Evolutionary conservation across 768 basidiomycete species (phyloP).

Genomic region (Galerina marginata): DNA sequence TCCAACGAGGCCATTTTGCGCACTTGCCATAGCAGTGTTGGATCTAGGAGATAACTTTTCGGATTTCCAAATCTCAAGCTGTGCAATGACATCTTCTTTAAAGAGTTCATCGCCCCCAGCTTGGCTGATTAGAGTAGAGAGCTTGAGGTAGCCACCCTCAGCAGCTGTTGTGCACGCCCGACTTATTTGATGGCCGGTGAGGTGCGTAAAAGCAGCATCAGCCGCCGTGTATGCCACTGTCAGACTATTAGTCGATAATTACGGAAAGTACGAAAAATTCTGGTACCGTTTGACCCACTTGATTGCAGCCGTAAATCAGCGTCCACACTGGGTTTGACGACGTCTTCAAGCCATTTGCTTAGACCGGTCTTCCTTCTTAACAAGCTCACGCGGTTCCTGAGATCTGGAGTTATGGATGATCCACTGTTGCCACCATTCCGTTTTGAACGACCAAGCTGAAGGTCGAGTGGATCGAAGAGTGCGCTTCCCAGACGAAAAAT

Average conservation of each 20-base stretch:
- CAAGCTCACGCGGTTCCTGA: slow-evolving; percentile 61
- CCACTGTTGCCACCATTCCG: slow-evolving; percentile 15
- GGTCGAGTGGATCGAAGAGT: slow-evolving; percentile 85
- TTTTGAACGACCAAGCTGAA: slow-evolving; percentile 52
- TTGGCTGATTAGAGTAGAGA: slow-evolving; percentile 90
- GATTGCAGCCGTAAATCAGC: slow-evolving; percentile 55
- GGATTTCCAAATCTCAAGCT: slow-evolving; percentile 83
- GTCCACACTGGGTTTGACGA: slow-evolving; percentile 74
- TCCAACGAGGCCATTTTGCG: slow-evolving; percentile 46
- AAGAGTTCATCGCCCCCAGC: slow-evolving; percentile 80
- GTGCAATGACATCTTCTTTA: slow-evolving; percentile 71
- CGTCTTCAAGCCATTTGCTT: slow-evolving; percentile 83
- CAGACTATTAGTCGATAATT: background rate
- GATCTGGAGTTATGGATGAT: slow-evolving; percentile 57
- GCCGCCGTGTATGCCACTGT: slow-evolving; percentile 43
- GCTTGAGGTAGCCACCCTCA: slow-evolving; percentile 77
- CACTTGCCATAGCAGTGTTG: slow-evolving; percentile 19
- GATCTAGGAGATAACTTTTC: slow-evolving; percentile 54
- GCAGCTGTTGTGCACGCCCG: slow-evolving; percentile 78
- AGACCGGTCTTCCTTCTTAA: slow-evolving; percentile 81
- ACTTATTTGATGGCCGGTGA: slow-evolving; percentile 89
- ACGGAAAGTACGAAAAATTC: background rate
- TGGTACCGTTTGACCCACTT: slow-evolving; percentile 34
- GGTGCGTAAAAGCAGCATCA: slow-evolving; percentile 71
- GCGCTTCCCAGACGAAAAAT: slow-evolving; percentile 90